These are phyloP conservation scores for Neofusicoccum sp. DNA, from an alignment of 2,329 filamentous ascomycete genomes.

Conservation along the genomic window DNA sequence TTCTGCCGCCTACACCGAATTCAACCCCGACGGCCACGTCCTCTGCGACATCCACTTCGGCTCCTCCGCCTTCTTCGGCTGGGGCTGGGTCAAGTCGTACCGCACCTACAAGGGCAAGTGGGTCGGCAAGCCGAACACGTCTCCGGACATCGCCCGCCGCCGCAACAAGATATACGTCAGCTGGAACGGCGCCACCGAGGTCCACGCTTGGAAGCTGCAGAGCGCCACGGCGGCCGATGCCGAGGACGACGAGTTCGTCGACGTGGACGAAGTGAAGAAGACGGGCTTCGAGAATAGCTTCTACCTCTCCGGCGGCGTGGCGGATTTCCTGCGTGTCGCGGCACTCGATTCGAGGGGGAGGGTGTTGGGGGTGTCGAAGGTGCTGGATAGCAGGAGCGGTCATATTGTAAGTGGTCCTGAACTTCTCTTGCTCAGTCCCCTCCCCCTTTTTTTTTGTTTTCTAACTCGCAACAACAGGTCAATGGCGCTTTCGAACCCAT, in stretches of 20 bases:
- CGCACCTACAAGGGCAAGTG: slow-evolving; percentile 36
- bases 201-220: slow-evolving; percentile 33
- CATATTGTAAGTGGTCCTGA: slow-evolving; percentile 1
- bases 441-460: not conserved
- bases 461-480: not conserved
- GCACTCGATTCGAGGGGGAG: slow-evolving; percentile 4
- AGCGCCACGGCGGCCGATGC: slow-evolving; percentile 9
- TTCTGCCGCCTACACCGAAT: slow-evolving; percentile 54
- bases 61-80: slow-evolving; percentile 16
- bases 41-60: slow-evolving; percentile 48
- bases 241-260: slow-evolving; percentile 44
- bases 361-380: not conserved
- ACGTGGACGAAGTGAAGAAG: slow-evolving; percentile 43
- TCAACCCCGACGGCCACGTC: slow-evolving; percentile 31
- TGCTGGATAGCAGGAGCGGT: slow-evolving; percentile 3
- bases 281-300: slow-evolving; percentile 13
- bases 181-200: slow-evolving; percentile 33
- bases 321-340: not conserved
- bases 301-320: not conserved
- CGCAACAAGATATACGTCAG: slow-evolving; percentile 27
- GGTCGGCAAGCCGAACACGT: slow-evolving; percentile 26
- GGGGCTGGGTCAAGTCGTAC: slow-evolving; percentile 28
- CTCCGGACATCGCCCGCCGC: slow-evolving; percentile 25
- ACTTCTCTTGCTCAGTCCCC: not conserved
- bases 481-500: not conserved